Base-by-base conservation (phyloP, 805 yeast species). In the Metschnikowia anglica region DNA sequence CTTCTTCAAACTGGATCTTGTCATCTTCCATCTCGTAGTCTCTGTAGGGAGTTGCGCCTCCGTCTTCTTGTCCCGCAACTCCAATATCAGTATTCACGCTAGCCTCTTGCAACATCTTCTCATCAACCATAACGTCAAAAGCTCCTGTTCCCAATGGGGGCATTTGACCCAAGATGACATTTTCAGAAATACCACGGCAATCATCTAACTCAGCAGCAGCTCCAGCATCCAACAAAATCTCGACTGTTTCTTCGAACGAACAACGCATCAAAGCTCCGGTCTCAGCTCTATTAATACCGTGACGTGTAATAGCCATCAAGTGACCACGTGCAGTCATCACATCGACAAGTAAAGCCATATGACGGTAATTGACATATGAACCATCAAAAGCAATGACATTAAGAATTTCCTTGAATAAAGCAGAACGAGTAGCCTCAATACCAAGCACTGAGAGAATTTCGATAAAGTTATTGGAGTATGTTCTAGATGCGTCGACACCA, bases 181-280 rank as follows among this genome's bases (percentile, higher is more conserved):
- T 93, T 66, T 93, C 97, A 28, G 99, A 93, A 48, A 93, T 96
- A 76, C 99, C 99, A 54, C 89, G 87, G 69, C 99, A 93, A 55
- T 93, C 97, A 70, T 93, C 99, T 44, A 93, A 73, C 62, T 93
- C 99, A 15, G 98, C 99, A 32, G 95, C 81, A 4, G 98, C 96
- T 65, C 97, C 99, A 15, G 99, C 99, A 61, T 93, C 99, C 56
- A 93, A 80, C 63, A 93, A 72, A 59, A 93, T 93, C 70, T 93
- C 99, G 31, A 93, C 99, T 6, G 99, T 93, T 68, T 93, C 99
- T 71, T 93, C 99, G 73, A 93, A 93, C 32, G 99, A 91, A 74
- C 97, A 93, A 70, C 99, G 82, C 99, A 93, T 93, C 61, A 93
- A 77, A 2, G 99, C 99, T 70, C 99, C 99, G 23, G 99, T 93